Conservation (phyloP, 139 green algal genomes). For the Raphidocelis subcapitata region DNA sequence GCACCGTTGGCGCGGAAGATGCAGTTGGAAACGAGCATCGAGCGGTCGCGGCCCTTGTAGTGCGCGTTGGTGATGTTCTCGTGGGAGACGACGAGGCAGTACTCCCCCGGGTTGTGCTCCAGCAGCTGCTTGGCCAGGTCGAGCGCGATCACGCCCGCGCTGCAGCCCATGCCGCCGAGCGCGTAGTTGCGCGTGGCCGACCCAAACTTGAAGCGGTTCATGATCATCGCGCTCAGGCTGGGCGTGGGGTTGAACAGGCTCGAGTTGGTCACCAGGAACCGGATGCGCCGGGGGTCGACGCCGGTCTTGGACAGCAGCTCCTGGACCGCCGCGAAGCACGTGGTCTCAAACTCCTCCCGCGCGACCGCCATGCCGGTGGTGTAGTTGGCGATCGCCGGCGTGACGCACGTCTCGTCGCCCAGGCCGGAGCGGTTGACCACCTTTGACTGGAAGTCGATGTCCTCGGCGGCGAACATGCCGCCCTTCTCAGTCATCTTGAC, state of each 20-base stretch:
- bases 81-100: slow-evolving; percentile 87
- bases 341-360: slow-evolving; percentile 79
- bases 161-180: slow-evolving; percentile 93
- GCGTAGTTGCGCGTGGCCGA: slow-evolving; percentile 89
- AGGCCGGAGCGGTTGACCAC: slow-evolving; percentile 53
- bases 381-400: slow-evolving; percentile 10
- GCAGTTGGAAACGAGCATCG: slow-evolving; percentile 97
- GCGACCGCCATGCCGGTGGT: slow-evolving; percentile 66
- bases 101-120: slow-evolving; percentile 59
- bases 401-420: slow-evolving; percentile 17
- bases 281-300: slow-evolving; percentile 62
- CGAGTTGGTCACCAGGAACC: slow-evolving; percentile 96
- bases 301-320: slow-evolving; percentile 60
- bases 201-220: slow-evolving; percentile 91
- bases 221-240: slow-evolving; percentile 90
- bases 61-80: slow-evolving; percentile 98
- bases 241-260: slow-evolving; percentile 96
- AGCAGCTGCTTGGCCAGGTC: slow-evolving; percentile 62
- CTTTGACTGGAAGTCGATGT: slow-evolving; percentile 89
- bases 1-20: slow-evolving; percentile 93
- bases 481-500: not conserved
- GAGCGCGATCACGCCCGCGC: slow-evolving; percentile 71
- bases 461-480: slow-evolving; percentile 66
- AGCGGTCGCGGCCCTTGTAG: slow-evolving; percentile 81
- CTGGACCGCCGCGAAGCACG: slow-evolving; percentile 54